Conservation (phyloP, 2,329 filamentous ascomycete species). For the Pseudonectria buxi region DNA sequence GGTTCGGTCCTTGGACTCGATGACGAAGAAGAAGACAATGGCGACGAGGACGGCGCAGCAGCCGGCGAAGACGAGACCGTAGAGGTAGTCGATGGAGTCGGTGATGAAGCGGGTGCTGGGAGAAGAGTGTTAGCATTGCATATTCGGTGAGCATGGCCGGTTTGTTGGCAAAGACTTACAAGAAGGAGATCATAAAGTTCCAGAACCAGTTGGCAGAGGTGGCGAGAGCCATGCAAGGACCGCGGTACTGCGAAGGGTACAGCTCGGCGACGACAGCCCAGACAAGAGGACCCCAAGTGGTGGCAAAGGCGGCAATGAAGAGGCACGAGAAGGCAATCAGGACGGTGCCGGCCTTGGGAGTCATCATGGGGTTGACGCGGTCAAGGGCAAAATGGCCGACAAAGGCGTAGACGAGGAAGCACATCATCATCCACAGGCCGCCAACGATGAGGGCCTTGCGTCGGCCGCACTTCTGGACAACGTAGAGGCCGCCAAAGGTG, state of each 20-base stretch:
- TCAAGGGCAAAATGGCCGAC: conserved; percentile 41
- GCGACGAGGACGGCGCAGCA: conserved; percentile 57
- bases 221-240: conserved; percentile 47
- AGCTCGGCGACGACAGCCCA: conserved; percentile 61
- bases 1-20: conserved; percentile 63
- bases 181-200: conserved; percentile 54
- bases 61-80: conserved; percentile 65
- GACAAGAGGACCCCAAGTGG: conserved; percentile 63
- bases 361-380: conserved; percentile 33
- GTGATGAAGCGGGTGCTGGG: conserved; percentile 62
- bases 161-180: conserved; percentile 27
- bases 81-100: conserved; percentile 60
- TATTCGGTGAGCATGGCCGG: background rate
- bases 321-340: conserved; percentile 65
- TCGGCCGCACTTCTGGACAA: conserved; percentile 60
- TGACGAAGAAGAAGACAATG: conserved; percentile 70
- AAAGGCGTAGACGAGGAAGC: conserved; percentile 45
- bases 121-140: conserved; percentile 15
- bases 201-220: conserved; percentile 57
- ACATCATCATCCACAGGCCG: conserved; percentile 53
- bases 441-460: conserved; percentile 57
- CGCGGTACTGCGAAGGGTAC: conserved; percentile 52
- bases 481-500: conserved; percentile 58
- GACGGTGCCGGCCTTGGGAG: conserved; percentile 45
- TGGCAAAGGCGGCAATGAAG: conserved; percentile 61